phyloP scores from a whole-genome alignment of 768 basidiomycete genomes.

The Tricholoma sp. region DNA sequence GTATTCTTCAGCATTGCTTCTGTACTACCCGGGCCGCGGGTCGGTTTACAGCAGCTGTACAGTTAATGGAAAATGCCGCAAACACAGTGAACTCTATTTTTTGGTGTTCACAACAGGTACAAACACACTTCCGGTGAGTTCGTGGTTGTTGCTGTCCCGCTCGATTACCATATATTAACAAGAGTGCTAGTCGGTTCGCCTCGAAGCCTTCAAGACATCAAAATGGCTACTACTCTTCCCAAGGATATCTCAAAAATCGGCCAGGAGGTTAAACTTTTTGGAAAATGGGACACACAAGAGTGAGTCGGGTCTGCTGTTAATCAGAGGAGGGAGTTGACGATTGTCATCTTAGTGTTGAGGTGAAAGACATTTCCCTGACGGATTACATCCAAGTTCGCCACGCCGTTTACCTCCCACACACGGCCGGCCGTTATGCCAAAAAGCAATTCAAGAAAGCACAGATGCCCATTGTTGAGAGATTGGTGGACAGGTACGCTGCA shows the following conservation, averaged over 20 bases:
- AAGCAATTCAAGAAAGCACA: constrained; percentile 99
- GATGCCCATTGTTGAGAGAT: constrained; percentile 99
- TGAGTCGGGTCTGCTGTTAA: constrained; percentile 37
- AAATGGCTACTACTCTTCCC: constrained; percentile 77
- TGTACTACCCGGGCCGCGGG: too few relatives aligned
- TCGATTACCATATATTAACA: constrained; percentile 24
- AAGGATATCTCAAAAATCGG: constrained; percentile 79
- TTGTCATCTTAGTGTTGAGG: constrained; percentile 69
- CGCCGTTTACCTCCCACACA: constrained; percentile 97
- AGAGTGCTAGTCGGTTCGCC: constrained; percentile 24
- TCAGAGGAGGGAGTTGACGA: neutral
- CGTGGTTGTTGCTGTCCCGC: constrained; percentile 19
- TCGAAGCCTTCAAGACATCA: constrained; percentile 34
- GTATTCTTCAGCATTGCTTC: too few relatives aligned
- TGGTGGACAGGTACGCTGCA: constrained; percentile 82
- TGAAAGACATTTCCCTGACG: constrained; percentile 97
- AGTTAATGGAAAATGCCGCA: constrained; percentile 34
- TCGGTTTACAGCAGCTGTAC: constrained; percentile 29
- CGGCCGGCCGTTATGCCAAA: constrained; percentile 98
- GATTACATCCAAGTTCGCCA: constrained; percentile 99
- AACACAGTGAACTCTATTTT: constrained; percentile 39
- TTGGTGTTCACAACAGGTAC: constrained; percentile 37
- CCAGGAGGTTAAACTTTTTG: constrained; percentile 92
- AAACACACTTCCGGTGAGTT: constrained; percentile 39
- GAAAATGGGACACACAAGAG: constrained; percentile 99